A percentile compares a stretch with the other conserved stretches of the same genome.
Evolutionary conservation across 2,329 filamentous ascomycete genomes (phyloP).

Genomic region (Colletotrichum sidae): DNA sequence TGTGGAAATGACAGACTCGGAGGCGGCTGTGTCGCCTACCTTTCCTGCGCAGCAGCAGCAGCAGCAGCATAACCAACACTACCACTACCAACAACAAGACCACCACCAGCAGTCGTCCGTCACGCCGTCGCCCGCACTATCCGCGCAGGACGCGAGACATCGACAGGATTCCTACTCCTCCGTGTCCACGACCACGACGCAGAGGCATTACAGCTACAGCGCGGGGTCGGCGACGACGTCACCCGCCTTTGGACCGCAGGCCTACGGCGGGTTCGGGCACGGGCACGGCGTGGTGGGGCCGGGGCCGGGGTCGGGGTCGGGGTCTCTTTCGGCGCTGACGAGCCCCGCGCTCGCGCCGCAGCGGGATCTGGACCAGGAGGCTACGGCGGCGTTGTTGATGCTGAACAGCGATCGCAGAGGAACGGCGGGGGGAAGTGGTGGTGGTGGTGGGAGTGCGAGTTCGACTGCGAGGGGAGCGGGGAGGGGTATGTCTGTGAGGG

Average conservation of each 20-base stretch:
- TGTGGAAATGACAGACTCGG: slow-evolving; percentile 71
- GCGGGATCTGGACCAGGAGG: slow-evolving; percentile 76
- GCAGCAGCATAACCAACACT: slow-evolving; percentile 38
- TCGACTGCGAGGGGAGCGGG: slow-evolving; percentile 45
- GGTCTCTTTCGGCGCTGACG: slow-evolving; percentile 65
- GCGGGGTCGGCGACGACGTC: slow-evolving; percentile 62
- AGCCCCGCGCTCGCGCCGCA: slow-evolving; percentile 69
- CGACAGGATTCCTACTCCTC: slow-evolving; percentile 67
- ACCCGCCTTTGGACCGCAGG: slow-evolving; percentile 67
- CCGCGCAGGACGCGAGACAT: slow-evolving; percentile 56
- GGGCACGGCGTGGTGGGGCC: slow-evolving; percentile 51
- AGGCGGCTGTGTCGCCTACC: slow-evolving; percentile 58
- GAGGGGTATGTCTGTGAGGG: slow-evolving; percentile 65
- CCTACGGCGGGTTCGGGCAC: slow-evolving; percentile 49
- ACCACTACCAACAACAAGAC: slow-evolving; percentile 29
- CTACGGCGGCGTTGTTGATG: slow-evolving; percentile 89
- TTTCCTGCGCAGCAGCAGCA: slow-evolving; percentile 47
- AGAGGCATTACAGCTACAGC: slow-evolving; percentile 61
- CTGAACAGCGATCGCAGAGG: slow-evolving; percentile 81
- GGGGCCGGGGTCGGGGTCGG: slow-evolving; percentile 46
- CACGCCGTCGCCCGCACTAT: slow-evolving; percentile 67
- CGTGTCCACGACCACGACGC: slow-evolving; percentile 58
- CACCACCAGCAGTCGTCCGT: slow-evolving; percentile 58
- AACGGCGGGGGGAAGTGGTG: slow-evolving; percentile 41
- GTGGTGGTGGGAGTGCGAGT: slow-evolving; percentile 43